These are phyloP conservation scores for Amauroascus niger DNA, from an alignment of 2,329 filamentous ascomycete species.

Conservation along the genomic window DNA sequence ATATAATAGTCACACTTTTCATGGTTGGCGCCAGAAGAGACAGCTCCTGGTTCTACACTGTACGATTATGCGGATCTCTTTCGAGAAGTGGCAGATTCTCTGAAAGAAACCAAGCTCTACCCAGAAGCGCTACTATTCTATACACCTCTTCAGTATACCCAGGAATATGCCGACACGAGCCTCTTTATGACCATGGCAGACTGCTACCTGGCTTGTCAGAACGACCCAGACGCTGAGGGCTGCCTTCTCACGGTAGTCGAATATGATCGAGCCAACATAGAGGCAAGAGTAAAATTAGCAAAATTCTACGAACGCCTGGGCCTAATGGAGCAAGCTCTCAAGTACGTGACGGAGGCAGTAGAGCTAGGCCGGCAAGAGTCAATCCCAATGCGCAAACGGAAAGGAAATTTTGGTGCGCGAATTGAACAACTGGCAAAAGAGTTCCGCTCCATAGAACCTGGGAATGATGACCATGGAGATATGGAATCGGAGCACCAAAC, in stretches of 20 bases:
- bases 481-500: slow-evolving; percentile 19
- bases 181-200: slow-evolving; percentile 44
- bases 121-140: slow-evolving; percentile 52
- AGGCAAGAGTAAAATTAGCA: slow-evolving; percentile 68
- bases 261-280: slow-evolving; percentile 60
- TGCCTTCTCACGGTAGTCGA: slow-evolving; percentile 67
- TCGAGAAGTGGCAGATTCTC: slow-evolving; percentile 55
- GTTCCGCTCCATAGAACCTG: slow-evolving; percentile 25
- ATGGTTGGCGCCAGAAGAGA: slow-evolving; percentile 58
- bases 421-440: slow-evolving; percentile 36
- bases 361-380: slow-evolving; percentile 45
- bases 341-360: slow-evolving; percentile 66
- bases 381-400: slow-evolving; percentile 26
- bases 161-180: slow-evolving; percentile 40
- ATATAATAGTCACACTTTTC: slow-evolving; percentile 51
- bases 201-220: slow-evolving; percentile 58
- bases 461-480: slow-evolving; percentile 15
- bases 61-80: slow-evolving; percentile 69
- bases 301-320: slow-evolving; percentile 72
- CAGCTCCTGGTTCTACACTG: slow-evolving; percentile 42
- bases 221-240: slow-evolving; percentile 61
- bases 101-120: slow-evolving; percentile 44
- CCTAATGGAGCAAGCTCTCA: slow-evolving; percentile 65
- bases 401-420: slow-evolving; percentile 20
- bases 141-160: slow-evolving; percentile 41